Base-by-base conservation (phyloP, 2,329 filamentous ascomycete genomes). In the Talaromyces piceae region DNA sequence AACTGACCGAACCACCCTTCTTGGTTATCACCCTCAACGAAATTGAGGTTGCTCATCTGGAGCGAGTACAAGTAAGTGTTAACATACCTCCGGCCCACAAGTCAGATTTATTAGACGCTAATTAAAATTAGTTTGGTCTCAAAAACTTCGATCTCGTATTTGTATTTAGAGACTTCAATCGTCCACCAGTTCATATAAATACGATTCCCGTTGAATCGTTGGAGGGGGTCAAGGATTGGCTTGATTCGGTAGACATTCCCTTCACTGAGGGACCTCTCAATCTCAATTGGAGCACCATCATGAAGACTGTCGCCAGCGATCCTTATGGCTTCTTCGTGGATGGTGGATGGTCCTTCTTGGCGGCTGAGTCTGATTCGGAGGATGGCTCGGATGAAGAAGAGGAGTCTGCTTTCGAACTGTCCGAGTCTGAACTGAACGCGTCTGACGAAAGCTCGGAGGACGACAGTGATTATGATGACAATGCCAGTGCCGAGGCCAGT, bases 131-230 rank as follows among this genome's bases (percentile, higher is more conserved):
- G 72, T 98, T 98, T 63, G 94, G 93, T 28, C 79, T 98, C 55
- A 96, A 97, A 78, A 98, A 98, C 71, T 98, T 98, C 68, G 93
- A 98, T 71, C 83, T 98, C 69, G 93, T 98, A 18, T 91, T 97
- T 64, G 88, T 98, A 31, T 97, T 95, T 78, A 97, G 97, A 65
- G 93, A 98, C 73, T 97, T 95, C 71, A 82, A 87, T 49, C 83
- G 91, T n/a, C 72, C 88, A 2, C 91, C 91, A 1, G 87, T 86
- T 51, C 93, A 98, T 69, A 86, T 98, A 77, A 98, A 98, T 73
- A 98, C 93, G 5, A 97, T 98, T 57, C 94, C 93, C 0, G 89
- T 98, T 22, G 93, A 98, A 66, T 88, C 86, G 2, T 78, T 98
- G 3, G 93, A 98, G 60, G 85, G 88, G 49, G 91, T 98, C 59